A percentile compares a stretch with the other conserved stretches of the same genome.
These are phyloP conservation scores for Podochytrium sp. DNA, from an alignment of 192 early-diverging fungal genomes.

Conservation along the genomic window DNA sequence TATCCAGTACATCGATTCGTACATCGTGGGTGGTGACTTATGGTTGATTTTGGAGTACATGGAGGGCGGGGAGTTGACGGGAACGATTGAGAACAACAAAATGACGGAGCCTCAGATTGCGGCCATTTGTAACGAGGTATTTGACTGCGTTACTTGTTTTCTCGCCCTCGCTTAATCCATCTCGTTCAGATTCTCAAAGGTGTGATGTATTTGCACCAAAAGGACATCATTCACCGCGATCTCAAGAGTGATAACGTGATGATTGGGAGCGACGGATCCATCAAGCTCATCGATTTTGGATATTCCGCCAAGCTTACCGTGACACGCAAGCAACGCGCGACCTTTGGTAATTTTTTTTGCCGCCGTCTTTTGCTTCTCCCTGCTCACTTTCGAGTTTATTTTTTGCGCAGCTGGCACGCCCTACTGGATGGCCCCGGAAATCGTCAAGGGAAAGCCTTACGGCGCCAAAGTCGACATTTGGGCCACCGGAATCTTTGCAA, in stretches of 20 bases:
- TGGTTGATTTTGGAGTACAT: conserved; percentile 97
- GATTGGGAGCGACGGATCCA: conserved; percentile 29
- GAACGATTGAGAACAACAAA: conserved; percentile 82
- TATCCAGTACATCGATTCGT: conserved; percentile 88
- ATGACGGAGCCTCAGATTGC: conserved; percentile 49
- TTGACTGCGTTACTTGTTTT: not conserved
- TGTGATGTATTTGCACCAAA: conserved; percentile 77
- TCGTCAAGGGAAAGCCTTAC: conserved; percentile 88
- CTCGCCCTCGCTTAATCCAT: not conserved
- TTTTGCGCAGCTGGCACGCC: conserved; percentile 69
- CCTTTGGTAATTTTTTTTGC: conserved; percentile 74
- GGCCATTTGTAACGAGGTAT: conserved; percentile 32
- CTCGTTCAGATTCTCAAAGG: conserved; percentile 74
- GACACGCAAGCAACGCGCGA: conserved; percentile 81
- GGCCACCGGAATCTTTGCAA: conserved; percentile 96
- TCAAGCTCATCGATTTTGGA: conserved; percentile 72
- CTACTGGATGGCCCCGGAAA: conserved; percentile 99
- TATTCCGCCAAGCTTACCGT: conserved; percentile 72
- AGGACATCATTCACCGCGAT: conserved; percentile 87
- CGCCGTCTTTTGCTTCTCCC: conserved; percentile 27
- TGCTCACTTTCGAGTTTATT: conserved; percentile 40
- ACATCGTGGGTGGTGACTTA: conserved; percentile 75
- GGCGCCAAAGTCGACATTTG: conserved; percentile 92
- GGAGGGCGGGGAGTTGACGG: conserved; percentile 92
- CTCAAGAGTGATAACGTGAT: conserved; percentile 84